Conservation (phyloP, 805 yeast genomes). For the Jamesozyma lodderae region DNA sequence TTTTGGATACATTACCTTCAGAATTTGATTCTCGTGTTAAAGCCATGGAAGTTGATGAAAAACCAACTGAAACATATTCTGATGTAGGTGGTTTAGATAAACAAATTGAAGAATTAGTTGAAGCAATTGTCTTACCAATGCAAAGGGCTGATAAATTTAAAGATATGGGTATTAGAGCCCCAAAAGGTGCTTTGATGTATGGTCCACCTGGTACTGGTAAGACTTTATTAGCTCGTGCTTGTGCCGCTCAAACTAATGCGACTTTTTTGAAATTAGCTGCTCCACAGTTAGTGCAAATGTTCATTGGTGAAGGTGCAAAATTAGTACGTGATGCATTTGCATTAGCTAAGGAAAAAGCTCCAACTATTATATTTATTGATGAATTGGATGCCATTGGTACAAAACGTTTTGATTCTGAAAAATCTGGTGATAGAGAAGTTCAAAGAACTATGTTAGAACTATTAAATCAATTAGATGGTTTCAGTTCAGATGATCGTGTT, state of each 20-base stretch:
- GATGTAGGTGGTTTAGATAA: slow-evolving; percentile 98
- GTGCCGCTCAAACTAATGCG: slow-evolving; percentile 98
- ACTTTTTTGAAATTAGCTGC: slow-evolving; percentile 95
- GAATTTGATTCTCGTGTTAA: slow-evolving; percentile 96
- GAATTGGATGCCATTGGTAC: slow-evolving; percentile 99
- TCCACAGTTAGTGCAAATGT: slow-evolving; percentile 96
- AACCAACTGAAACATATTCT: slow-evolving; percentile 93
- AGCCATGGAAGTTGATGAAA: slow-evolving; percentile 99
- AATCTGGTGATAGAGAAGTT: slow-evolving; percentile 96
- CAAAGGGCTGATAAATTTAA: slow-evolving; percentile 95
- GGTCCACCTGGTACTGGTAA: slow-evolving; percentile 99
- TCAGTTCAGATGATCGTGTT: slow-evolving; percentile 93
- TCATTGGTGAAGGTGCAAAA: slow-evolving; percentile 98
- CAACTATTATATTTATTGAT: slow-evolving; percentile 94
- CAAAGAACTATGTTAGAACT: slow-evolving; percentile 99
- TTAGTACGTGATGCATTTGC: slow-evolving; percentile 96
- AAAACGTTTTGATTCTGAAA: slow-evolving; percentile 93
- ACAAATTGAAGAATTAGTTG: slow-evolving; percentile 96
- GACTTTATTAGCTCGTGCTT: slow-evolving; percentile 92
- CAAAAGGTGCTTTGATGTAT: slow-evolving; percentile 96
- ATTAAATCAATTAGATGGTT: slow-evolving; percentile 94
- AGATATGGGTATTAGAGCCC: slow-evolving; percentile 90
- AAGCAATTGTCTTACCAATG: slow-evolving; percentile 97
- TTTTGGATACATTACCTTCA: slow-evolving; percentile 89
- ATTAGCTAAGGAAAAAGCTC: slow-evolving; percentile 95